These are phyloP conservation scores for Omphalotus guepiniiformis DNA, from an alignment of 768 basidiomycete genomes.

Conservation along the genomic window DNA sequence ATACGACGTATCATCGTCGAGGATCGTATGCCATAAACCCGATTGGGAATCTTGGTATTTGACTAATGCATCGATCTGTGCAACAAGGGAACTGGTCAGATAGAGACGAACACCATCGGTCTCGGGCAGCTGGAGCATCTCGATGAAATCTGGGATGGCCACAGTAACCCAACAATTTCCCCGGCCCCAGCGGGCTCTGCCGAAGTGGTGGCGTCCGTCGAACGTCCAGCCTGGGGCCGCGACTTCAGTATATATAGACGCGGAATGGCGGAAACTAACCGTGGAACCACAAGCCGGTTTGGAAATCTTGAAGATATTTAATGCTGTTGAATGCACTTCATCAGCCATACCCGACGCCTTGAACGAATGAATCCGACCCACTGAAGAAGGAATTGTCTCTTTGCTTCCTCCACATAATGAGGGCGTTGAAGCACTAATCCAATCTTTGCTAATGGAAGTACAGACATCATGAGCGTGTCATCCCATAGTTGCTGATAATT, in stretches of 20 bases:
- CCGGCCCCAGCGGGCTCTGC: slow-evolving; percentile 46
- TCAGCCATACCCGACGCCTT: neutral
- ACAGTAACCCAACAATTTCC: slow-evolving; percentile 54
- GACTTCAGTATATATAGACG: neutral
- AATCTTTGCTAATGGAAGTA: slow-evolving; percentile 53
- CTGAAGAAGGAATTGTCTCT: slow-evolving; percentile 48
- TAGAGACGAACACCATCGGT: slow-evolving; percentile 39
- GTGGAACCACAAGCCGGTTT: slow-evolving; percentile 46
- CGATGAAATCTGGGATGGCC: slow-evolving; percentile 45
- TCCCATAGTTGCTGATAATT: slow-evolving; percentile 51
- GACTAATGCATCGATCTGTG: slow-evolving; percentile 47
- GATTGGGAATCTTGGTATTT: slow-evolving; percentile 37
- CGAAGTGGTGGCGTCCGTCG: slow-evolving; percentile 42
- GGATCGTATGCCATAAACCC: slow-evolving; percentile 52
- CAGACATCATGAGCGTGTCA: slow-evolving; percentile 56
- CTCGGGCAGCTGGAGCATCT: slow-evolving; percentile 35
- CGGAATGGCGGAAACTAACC: slow-evolving; percentile 22
- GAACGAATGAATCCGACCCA: slow-evolving; percentile 17
- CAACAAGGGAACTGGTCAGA: slow-evolving; percentile 34
- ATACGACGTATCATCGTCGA: slow-evolving; percentile 44
- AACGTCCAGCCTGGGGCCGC: slow-evolving; percentile 39
- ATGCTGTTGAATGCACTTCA: slow-evolving; percentile 22
- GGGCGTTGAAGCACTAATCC: slow-evolving; percentile 47
- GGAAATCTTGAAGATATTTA: slow-evolving; percentile 40
- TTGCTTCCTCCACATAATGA: slow-evolving; percentile 51